phyloP scores from a whole-genome alignment of 2,329 filamentous ascomycete genomes.

The Pseudogymnoascus sp. region DNA sequence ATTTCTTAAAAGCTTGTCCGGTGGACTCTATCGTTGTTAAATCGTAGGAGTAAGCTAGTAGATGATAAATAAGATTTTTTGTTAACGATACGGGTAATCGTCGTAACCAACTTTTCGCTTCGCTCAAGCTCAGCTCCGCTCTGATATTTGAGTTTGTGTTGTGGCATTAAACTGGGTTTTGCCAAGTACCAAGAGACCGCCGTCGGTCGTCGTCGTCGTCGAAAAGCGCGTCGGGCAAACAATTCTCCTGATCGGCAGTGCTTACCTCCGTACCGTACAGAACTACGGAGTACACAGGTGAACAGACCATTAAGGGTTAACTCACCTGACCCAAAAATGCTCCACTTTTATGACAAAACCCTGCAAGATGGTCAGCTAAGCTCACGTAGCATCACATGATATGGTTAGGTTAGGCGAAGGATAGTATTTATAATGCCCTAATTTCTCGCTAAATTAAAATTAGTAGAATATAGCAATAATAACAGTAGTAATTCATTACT shows the following conservation, averaged over 20 bases:
- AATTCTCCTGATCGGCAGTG: too few species aligned
- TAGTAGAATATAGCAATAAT: neutral
- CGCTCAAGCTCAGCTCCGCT: too few species aligned
- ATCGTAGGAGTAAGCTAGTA: neutral
- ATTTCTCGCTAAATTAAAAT: neutral
- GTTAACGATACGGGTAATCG: too few species aligned
- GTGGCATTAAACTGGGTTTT: too few species aligned
- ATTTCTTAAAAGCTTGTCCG: neutral
- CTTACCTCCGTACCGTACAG: too few species aligned
- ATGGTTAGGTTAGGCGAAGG: neutral
- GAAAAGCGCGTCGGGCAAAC: too few species aligned
- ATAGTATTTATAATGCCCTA: neutral
- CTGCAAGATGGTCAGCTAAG: neutral
- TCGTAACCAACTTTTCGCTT: too few species aligned
- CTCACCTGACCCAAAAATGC: neutral
- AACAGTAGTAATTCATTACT: neutral
- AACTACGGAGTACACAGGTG: constrained; percentile 5
- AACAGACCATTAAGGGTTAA: neutral
- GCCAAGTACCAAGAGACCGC: too few species aligned
- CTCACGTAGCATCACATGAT: neutral
- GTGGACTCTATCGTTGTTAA: neutral
- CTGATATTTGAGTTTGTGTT: too few species aligned
- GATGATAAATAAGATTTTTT: too few species aligned
- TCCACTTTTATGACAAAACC: constrained; percentile 3
- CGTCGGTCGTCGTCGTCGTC: too few species aligned